A percentile compares a stretch with the other conserved stretches of the same genome.
Evolutionary conservation across 1,284 basidiomycete genomes (phyloP).

Genomic region (Dichomitus squalens): DNA sequence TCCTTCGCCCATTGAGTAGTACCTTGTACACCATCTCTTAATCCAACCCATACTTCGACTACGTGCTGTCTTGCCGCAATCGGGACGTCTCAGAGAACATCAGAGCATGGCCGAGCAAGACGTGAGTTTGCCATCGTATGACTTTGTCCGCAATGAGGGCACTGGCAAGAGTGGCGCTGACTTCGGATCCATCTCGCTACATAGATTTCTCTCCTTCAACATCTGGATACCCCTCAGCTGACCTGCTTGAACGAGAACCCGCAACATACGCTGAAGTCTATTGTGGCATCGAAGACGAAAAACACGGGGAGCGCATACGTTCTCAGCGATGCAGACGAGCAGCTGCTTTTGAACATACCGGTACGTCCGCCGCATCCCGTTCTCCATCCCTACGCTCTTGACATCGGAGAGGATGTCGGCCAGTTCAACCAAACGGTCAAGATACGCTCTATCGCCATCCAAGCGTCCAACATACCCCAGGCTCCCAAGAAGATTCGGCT

Average conservation of each 20-base stretch:
- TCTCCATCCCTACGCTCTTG: not conserved
- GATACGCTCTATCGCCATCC: constrained; percentile 70
- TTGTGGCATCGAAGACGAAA: constrained; percentile 51
- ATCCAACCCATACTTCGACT: constrained; percentile 10
- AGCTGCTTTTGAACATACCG: constrained; percentile 70
- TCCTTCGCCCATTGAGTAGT: constrained; percentile 10
- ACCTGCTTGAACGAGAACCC: constrained; percentile 79
- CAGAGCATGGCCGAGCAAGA: constrained; percentile 19
- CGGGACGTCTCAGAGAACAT: not conserved
- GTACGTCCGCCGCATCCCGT: constrained; percentile 42
- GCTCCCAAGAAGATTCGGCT: constrained; percentile 72
- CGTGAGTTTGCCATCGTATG: constrained; percentile 3
- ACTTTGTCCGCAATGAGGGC: too few relatives aligned
- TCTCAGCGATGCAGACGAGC: constrained; percentile 81
- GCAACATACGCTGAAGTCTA: constrained; percentile 61
- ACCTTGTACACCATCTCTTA: constrained; percentile 17
- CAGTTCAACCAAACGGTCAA: constrained; percentile 84
- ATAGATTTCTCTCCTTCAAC: constrained; percentile 64
- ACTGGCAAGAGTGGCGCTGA: not conserved
- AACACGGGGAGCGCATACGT: constrained; percentile 56
- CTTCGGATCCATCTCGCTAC: not conserved
- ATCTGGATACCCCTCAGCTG: constrained; percentile 61
- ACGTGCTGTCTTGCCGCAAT: not conserved
- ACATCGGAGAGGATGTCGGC: not conserved
- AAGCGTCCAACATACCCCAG: constrained; percentile 48